These are phyloP conservation scores for Oryza glaberrima DNA, from an alignment of 176 grass and related monocot species.

Conservation along the genomic window DNA sequence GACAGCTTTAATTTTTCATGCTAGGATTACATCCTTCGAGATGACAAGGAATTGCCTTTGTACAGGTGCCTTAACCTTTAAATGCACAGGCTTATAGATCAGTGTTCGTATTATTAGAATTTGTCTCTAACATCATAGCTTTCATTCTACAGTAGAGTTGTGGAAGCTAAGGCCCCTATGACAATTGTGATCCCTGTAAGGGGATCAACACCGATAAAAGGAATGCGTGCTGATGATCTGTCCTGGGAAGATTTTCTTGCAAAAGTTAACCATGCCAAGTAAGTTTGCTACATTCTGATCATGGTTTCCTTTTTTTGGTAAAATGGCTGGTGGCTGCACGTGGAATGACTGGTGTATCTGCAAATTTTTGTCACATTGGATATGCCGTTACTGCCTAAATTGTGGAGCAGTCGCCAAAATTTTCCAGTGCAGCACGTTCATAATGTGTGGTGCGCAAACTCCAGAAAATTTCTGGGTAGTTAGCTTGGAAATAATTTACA, in stretches of 20 bases:
- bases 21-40: slow-evolving; percentile 89
- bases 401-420: not conserved
- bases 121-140: slow-evolving; percentile 43
- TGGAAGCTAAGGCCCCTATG: slow-evolving; percentile 79
- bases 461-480: not conserved
- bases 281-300: slow-evolving; percentile 53
- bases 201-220: slow-evolving; percentile 53
- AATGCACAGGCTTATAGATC: not conserved
- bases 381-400: not conserved
- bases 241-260: slow-evolving; percentile 91
- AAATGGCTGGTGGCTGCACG: not conserved
- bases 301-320: slow-evolving; percentile 27
- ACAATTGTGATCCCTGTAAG: slow-evolving; percentile 82
- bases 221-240: slow-evolving; percentile 67
- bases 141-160: slow-evolving; percentile 75
- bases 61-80: slow-evolving; percentile 61
- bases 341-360: not conserved
- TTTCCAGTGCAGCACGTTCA: slow-evolving; percentile 15
- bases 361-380: not conserved
- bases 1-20: slow-evolving; percentile 33
- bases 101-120: slow-evolving; percentile 16
- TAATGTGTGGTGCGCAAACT: not conserved
- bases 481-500: slow-evolving; percentile 9
- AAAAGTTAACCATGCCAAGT: slow-evolving; percentile 59
- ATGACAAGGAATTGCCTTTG: slow-evolving; percentile 85